Evolutionary conservation across 2,329 filamentous ascomycete genomes (phyloP), one percentile per base, ranked within the genome.

Genomic region (Aspergillus phoenicis): DNA sequence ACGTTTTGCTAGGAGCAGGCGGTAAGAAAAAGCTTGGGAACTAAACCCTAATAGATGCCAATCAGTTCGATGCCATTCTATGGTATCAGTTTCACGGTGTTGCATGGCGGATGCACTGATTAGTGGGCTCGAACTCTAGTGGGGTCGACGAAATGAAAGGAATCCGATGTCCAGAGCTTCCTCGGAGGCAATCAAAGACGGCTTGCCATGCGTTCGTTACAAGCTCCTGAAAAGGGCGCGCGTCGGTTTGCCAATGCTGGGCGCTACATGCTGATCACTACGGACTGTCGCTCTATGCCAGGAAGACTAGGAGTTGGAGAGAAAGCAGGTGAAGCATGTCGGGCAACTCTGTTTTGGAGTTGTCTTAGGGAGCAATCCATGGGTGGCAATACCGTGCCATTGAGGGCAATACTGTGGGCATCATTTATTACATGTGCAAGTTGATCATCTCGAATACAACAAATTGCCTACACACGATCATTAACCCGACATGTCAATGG

Each of bases 11-110:
- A 17, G 41, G 10, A 22, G 20, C 22, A 22, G 13, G 22, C 17
- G n/a, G 47, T 17, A 7, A 17, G 47, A 51, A 17, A 8, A n/a
- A 33, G 28, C n/a, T 89, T 88, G 91, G 91, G 93, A 93, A 68
- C 91, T 93, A 96, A 97, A 96, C 93, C 93, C 93, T 97, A 97
- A 66, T 58, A 45, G 39, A 54, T 90, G 81, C 78, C 81, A 77
- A 82, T 87, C 90, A 90, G 91, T 88, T 87, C 73, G 76, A 62
- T 33, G 26, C 47, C 47, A 30, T 51, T 17, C 33, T 17, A 17
- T 30, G 47, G 47, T 11, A 51, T 36, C 47, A 51, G 47, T 51
- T 30, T 51, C 47, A 58, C 91, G 90, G 83, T 83, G 75, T 77
- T 80, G 85, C 88, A 89, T 87, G 87, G 87, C 84, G 80, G 84